Base-by-base conservation (phyloP, 495 filamentous ascomycete genomes). In the Aspergillus nidulans region DNA sequence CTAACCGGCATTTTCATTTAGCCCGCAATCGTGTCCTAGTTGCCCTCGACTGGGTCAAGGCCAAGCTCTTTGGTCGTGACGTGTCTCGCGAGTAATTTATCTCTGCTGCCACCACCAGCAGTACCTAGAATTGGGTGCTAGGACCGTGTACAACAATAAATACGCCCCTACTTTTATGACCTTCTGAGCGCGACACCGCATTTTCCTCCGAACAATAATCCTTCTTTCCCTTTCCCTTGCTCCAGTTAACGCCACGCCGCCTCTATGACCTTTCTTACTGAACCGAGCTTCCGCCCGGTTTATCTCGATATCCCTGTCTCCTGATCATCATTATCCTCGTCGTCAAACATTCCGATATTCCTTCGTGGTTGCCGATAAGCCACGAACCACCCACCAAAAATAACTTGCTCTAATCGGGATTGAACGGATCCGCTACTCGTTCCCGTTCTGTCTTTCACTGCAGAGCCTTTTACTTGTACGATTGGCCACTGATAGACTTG, bases 11-110 rank as follows among this genome's bases (percentile, higher is more conserved):
- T 45, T 52, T 56, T 45, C 41, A 13, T 60, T 39, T 59, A 90
- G 87, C 85, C 40, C 87, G 94, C 57, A 99, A 97, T 74, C 86
- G 94, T 68, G 80, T 97, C 57, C 80, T 99, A 21, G 94, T 99
- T 40, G 77, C 90, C 58, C 75, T 95, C 62, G 94, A 99, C 72
- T 99, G 94, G 94, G 64, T 91, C 63, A 99, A 99, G 81, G 87
- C 92, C 47, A 92, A 90, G 76, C 70, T 91, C 25, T 97, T 97
- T 69, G 94, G 94, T 44, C 90, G 94, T 71, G 94, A 97, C 67
- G 89, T 97, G 45, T 96, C 92, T 34, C 84, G 92, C 61, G 92
- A 95, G 81, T 96, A 87, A 76, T 76, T 39, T 6, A 56, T 39
- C 25, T 40, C 39, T 45, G 32, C 34, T 19, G 26, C 34, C 23